These are phyloP conservation scores for Babesia divergens DNA, from an alignment of 169 alveolate genomes.

Conservation along the genomic window DNA sequence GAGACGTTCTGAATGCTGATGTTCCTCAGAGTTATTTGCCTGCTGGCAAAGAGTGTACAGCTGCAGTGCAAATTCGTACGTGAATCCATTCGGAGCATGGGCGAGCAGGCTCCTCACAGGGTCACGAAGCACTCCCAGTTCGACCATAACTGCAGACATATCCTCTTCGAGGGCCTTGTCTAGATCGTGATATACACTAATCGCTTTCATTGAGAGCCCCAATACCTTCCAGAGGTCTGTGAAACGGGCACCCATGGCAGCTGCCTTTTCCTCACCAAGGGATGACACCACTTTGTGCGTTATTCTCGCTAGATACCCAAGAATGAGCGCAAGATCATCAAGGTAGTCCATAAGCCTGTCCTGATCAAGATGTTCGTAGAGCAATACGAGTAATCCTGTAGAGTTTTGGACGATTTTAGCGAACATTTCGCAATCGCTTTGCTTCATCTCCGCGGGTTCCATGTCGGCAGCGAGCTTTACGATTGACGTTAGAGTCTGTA, in stretches of 20 bases:
- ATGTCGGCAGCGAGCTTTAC: constrained; percentile 19
- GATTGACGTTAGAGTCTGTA: constrained; percentile 53
- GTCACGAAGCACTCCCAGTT: constrained; percentile 14
- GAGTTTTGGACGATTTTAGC: constrained; percentile 7
- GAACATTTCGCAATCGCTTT: constrained; percentile 23
- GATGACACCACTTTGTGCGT: constrained; percentile 4
- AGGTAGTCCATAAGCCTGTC: constrained; percentile 28
- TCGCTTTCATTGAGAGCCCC: constrained; percentile 12
- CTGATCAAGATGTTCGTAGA: constrained; percentile 13
- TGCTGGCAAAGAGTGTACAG: constrained; percentile 19
- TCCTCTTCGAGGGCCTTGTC: not conserved
- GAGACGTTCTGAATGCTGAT: constrained; percentile 19
- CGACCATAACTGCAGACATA: constrained; percentile 5
- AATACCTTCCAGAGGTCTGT: constrained; percentile 12
- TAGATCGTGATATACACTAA: not conserved
- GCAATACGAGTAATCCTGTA: not conserved
- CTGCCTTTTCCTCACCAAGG: constrained; percentile 32
- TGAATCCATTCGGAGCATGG: constrained; percentile 31
- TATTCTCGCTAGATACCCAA: constrained; percentile 17
- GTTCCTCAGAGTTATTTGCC: not conserved
- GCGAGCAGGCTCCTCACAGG: constrained; percentile 39
- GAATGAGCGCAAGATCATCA: constrained; percentile 25
- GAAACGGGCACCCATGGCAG: constrained; percentile 26
- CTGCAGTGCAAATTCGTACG: constrained; percentile 16
- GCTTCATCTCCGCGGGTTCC: constrained; percentile 12